Conservation (phyloP, 2,329 filamentous ascomycete species). For the Phialophora verrucosa region DNA sequence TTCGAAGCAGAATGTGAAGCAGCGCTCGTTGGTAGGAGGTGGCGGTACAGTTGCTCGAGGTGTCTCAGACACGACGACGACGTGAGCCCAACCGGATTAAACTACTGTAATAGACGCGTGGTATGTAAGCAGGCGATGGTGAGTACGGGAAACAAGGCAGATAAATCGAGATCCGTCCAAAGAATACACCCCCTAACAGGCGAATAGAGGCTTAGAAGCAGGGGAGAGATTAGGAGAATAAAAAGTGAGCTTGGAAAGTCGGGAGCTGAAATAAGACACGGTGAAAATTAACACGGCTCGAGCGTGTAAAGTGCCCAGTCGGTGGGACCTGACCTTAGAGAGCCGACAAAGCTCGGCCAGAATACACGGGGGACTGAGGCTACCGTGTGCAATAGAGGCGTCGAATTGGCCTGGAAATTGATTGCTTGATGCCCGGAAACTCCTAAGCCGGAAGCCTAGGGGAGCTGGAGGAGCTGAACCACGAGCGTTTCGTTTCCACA, state of each 20-base stretch:
- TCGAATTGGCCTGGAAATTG: background rate
- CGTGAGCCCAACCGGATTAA: constrained; percentile 14
- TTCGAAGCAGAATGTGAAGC: constrained; percentile 24
- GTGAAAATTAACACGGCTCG: constrained; percentile 7
- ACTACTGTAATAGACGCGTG: constrained; percentile 21
- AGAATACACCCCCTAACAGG: constrained; percentile 22
- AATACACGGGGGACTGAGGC: background rate
- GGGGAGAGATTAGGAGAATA: constrained; percentile 21
- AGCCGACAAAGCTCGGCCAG: background rate
- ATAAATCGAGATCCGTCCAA: constrained; percentile 21
- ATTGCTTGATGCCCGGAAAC: constrained; percentile 5
- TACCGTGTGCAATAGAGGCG: background rate
- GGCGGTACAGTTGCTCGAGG: constrained; percentile 23
- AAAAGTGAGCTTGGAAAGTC: constrained; percentile 6
- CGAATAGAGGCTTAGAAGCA: constrained; percentile 17
- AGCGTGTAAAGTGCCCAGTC: background rate
- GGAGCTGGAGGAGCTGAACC: constrained; percentile 18
- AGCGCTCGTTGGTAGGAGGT: constrained; percentile 25
- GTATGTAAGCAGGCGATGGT: constrained; percentile 20
- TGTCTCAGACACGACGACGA: constrained; percentile 36
- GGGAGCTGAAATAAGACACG: constrained; percentile 25
- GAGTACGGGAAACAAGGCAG: constrained; percentile 21
- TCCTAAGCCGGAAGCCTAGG: constrained; percentile 5
- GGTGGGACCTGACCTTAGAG: background rate
- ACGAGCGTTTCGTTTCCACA: constrained; percentile 18